Evolutionary conservation across 2,329 filamentous ascomycete genomes (phyloP), one percentile per base, ranked within the genome.

Genomic region (Stemphylium vesicarium): DNA sequence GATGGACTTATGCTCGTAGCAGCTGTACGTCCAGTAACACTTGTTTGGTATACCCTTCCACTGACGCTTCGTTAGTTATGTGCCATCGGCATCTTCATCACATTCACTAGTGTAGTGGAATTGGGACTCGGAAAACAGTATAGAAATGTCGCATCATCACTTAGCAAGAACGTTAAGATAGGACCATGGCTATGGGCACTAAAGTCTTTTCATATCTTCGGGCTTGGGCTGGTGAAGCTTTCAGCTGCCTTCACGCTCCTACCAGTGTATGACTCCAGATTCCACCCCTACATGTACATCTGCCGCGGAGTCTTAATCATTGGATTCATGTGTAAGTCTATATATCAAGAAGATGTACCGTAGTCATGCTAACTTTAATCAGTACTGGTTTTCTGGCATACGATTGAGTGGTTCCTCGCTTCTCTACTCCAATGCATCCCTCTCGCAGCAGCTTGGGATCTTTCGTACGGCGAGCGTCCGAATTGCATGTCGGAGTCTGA

Each of bases 361-460:
- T 8, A 20, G 47, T 3, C 24, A 9, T 33, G 33, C 57, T 65
- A 18, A 65, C 18, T 8, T 18, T 12, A 8, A 5, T 35, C 7
- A 68, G 63, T 50, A 26, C 32, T 60, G 9, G 45, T 57, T 0
- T 38, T 75, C 16, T 61, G 69, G 16, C 78, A 80, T 44, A 76
- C 72, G 2, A 50, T 81, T 4, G 65, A 75, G 20, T 80, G 79
- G 65, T 67, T 73, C 9, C 67, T 74, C 7, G 79, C 79, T 0
- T 59, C 81, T 31, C 73, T 82, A 10, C 78, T 82, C 58, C 72
- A 78, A 36, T 83, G 80, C 53, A 57, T 74, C 13, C 80, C 80
- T 1, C 68, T 82, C n/a, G 54, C 63, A 4, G 78, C 79, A 4
- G 70, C 71, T 4, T 83, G 81, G 81, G 68, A 80, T 50, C 32